Percentiles rank a stretch among this genome's conserved stretches.
These are phyloP conservation scores for Euphorbia celastroides DNA, from an alignment of 441 rosid species.

Conservation along the genomic window DNA sequence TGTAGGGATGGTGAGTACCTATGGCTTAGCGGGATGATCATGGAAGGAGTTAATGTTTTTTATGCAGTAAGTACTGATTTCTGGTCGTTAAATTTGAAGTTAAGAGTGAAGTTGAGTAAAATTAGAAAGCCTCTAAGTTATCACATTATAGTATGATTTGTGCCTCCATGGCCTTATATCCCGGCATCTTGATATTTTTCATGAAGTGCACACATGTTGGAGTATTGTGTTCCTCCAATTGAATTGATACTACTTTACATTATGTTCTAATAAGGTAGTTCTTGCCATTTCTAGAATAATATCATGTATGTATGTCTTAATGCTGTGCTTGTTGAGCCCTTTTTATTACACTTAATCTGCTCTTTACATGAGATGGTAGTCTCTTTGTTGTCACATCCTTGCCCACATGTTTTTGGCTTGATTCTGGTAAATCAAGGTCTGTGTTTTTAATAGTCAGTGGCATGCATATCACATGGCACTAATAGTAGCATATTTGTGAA, in stretches of 20 bases:
- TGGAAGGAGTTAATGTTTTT: background rate
- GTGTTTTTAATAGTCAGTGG: conserved; percentile 28
- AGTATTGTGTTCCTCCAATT: conserved; percentile 1
- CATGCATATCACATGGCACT: conserved; percentile 32
- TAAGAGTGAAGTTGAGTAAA: background rate
- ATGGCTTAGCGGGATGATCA: background rate
- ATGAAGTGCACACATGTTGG: conserved; percentile 5
- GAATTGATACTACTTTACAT: background rate
- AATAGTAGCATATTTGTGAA: conserved; percentile 31
- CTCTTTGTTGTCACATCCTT: conserved; percentile 24
- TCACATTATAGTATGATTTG: background rate
- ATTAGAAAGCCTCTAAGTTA: conserved; percentile 6
- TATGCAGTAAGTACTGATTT: background rate
- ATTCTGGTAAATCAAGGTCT: conserved; percentile 29
- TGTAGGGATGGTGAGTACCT: background rate
- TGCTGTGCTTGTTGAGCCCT: conserved; percentile 12
- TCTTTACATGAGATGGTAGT: conserved; percentile 31
- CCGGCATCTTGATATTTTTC: background rate
- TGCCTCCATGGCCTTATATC: conserved; percentile 3
- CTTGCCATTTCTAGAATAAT: background rate
- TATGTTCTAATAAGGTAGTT: background rate
- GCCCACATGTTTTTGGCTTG: conserved; percentile 16
- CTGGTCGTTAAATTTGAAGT: background rate
- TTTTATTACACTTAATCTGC: conserved; percentile 28
- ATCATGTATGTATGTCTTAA: background rate